Conservation (phyloP, 208 protist species). For the Balamuthia mandrillaris region DNA sequence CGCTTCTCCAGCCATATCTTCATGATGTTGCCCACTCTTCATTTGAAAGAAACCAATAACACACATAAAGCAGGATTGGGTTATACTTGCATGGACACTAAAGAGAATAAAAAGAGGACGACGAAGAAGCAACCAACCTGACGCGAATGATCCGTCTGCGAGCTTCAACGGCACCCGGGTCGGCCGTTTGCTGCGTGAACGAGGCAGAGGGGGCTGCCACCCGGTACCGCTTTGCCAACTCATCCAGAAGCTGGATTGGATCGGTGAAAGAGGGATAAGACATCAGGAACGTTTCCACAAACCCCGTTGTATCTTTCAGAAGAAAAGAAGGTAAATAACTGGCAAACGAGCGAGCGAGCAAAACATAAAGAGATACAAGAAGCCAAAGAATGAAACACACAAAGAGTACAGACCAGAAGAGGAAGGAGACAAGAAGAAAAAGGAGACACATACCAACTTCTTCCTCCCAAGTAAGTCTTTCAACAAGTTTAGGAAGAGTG, state of each 20-base stretch:
- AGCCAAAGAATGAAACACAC: no score
- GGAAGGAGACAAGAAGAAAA: background rate
- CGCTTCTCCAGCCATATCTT: background rate
- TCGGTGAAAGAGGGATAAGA: slow-evolving; percentile 8
- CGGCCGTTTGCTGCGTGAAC: background rate
- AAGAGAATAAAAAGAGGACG: no score
- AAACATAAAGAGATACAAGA: no score
- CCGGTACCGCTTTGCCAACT: background rate
- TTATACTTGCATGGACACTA: no score
- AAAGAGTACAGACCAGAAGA: no score
- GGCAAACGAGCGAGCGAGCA: no score
- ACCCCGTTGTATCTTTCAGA: background rate
- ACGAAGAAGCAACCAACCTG: no score
- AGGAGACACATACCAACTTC: background rate
- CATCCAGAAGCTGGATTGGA: slow-evolving; percentile 11
- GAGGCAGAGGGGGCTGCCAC: background rate
- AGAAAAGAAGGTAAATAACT: background rate
- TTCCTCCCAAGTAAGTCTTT: no score
- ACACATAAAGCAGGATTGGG: no score
- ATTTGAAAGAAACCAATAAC: no score
- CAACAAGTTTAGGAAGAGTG: no score
- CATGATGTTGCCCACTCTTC: background rate
- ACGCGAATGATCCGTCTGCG: background rate
- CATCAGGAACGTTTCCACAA: slow-evolving; percentile 6
- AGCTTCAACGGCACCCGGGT: background rate